Evolutionary conservation across 2,329 filamentous ascomycete species (phyloP).

Genomic region (Trichoderma sp.): DNA sequence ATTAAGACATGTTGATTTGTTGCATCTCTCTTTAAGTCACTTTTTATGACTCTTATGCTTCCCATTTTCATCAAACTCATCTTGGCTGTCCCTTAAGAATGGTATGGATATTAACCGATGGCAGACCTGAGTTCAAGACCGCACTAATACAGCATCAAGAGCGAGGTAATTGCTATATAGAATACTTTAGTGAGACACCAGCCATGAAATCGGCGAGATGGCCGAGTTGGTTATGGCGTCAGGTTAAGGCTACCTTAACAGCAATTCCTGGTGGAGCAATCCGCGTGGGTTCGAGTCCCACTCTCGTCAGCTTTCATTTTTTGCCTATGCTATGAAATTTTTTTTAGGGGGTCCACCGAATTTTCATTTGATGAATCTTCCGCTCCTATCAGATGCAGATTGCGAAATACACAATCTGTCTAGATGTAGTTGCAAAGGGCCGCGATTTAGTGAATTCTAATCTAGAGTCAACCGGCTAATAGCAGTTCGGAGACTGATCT

Average conservation of each 20-base stretch:
- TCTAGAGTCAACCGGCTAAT: not conserved
- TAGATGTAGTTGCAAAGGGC: too few relatives aligned
- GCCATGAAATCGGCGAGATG: slow-evolving; percentile 16
- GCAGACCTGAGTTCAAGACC: too few relatives aligned
- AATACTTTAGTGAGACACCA: accelerated
- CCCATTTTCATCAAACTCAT: too few relatives aligned
- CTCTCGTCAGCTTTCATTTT: slow-evolving; percentile 20
- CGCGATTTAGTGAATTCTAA: not conserved
- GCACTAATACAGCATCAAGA: not conserved
- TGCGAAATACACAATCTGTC: not conserved
- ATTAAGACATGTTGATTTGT: not conserved
- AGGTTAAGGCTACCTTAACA: slow-evolving; percentile 23
- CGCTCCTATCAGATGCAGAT: not conserved
- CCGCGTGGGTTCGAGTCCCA: slow-evolving; percentile 24
- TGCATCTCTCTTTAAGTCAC: too few relatives aligned
- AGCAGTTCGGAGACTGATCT: not conserved
- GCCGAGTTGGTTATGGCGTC: slow-evolving; percentile 22
- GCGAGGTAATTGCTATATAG: not conserved
- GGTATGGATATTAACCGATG: too few relatives aligned
- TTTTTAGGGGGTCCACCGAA: not conserved
- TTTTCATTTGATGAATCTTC: not conserved
- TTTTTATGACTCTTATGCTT: too few relatives aligned
- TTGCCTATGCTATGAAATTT: not conserved
- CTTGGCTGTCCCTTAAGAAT: too few relatives aligned
- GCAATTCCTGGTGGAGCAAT: slow-evolving; percentile 22